These are phyloP conservation scores for Naganishia friedmannii DNA, from an alignment of 768 basidiomycete species.

Conservation along the genomic window DNA sequence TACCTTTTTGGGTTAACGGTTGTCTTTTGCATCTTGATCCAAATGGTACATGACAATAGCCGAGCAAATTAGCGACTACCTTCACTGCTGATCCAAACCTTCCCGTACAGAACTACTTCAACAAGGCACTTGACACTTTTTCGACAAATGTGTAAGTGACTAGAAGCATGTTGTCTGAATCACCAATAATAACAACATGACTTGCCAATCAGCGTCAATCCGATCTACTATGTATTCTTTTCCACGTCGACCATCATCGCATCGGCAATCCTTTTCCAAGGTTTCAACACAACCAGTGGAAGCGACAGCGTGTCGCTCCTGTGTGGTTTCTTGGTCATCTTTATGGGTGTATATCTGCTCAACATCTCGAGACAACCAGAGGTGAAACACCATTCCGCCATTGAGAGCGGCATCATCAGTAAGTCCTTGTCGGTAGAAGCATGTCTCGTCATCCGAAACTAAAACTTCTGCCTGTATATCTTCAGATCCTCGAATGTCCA, in stretches of 20 bases:
- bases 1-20: constrained; percentile 88
- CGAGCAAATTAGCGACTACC: neutral
- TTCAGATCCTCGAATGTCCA: constrained; percentile 67
- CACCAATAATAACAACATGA: constrained; percentile 11
- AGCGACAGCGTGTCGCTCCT: constrained; percentile 82
- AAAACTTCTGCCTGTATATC: neutral
- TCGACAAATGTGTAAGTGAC: constrained; percentile 88
- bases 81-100: neutral
- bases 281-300: constrained; percentile 83
- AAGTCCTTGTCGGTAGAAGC: constrained; percentile 28
- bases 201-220: constrained; percentile 71
- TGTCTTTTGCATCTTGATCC: constrained; percentile 66
- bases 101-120: constrained; percentile 62
- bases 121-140: constrained; percentile 94
- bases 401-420: constrained; percentile 53
- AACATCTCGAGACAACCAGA: constrained; percentile 51
- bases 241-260: constrained; percentile 88
- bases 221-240: constrained; percentile 97
- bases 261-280: constrained; percentile 93
- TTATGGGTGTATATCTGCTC: constrained; percentile 72
- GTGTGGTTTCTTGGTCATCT: constrained; percentile 85
- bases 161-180: neutral
- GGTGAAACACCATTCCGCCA: constrained; percentile 42
- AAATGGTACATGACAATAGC: constrained; percentile 52
- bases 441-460: neutral